A percentile compares a stretch with the other conserved stretches of the same genome.
Evolutionary conservation across 768 basidiomycete species (phyloP).

Genomic region (Pisolithus marmoratus): DNA sequence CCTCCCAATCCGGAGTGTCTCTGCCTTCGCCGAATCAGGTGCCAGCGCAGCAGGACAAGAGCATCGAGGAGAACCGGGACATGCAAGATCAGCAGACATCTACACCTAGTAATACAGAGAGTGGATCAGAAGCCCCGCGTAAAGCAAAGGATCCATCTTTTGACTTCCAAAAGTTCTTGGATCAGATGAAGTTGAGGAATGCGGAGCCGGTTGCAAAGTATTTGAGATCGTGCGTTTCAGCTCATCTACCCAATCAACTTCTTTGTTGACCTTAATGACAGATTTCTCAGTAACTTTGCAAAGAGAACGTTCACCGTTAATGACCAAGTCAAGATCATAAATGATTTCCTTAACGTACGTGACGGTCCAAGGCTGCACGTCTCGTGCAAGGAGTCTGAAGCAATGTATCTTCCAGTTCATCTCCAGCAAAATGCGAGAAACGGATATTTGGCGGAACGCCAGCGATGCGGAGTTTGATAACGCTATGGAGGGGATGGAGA

Average conservation of each 20-base stretch:
- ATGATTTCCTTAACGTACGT: conserved; percentile 80
- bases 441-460: conserved; percentile 76
- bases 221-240: conserved; percentile 75
- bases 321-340: conserved; percentile 93
- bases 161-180: conserved; percentile 92
- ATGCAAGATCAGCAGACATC: conserved; percentile 18
- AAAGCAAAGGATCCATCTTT: conserved; percentile 49
- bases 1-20: conserved; percentile 1
- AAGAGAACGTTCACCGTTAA: conserved; percentile 87
- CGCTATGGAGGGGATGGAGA: conserved; percentile 98
- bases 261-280: conserved; percentile 25
- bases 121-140: conserved; percentile 25
- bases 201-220: conserved; percentile 95
- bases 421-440: conserved; percentile 75
- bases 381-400: neutral
- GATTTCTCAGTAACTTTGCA: conserved; percentile 89
- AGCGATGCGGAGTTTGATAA: conserved; percentile 89
- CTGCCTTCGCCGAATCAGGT: conserved; percentile 5
- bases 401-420: conserved; percentile 63
- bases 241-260: neutral
- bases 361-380: neutral
- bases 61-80: neutral
- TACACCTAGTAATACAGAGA: conserved; percentile 18
- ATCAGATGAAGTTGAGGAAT: conserved; percentile 83
- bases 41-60: conserved; percentile 4